A percentile compares a stretch with the other conserved stretches of the same genome.
These are phyloP conservation scores for Sideroxylon spinosum DNA, from an alignment of 179 eudicot genomes.

Conservation along the genomic window DNA sequence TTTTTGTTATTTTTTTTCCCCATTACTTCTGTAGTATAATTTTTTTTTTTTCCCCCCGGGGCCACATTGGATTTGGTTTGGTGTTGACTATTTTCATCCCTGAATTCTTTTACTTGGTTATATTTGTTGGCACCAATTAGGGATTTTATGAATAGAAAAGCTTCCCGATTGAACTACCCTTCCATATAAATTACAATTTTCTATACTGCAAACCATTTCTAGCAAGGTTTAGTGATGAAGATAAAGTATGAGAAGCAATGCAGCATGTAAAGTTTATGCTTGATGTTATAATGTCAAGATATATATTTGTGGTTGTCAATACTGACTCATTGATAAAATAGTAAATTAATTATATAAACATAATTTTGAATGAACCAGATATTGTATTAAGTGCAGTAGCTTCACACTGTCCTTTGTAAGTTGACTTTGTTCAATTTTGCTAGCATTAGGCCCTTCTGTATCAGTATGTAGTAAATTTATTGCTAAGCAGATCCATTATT, in stretches of 20 bases:
- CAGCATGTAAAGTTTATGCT: background rate
- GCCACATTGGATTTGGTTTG: background rate
- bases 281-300: background rate
- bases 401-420: background rate
- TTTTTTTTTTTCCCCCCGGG: background rate
- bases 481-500: too few relatives aligned
- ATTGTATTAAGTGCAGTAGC: background rate
- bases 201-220: slow-evolving; percentile 2
- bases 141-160: background rate
- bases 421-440: too few relatives aligned
- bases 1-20: background rate
- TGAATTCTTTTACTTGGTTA: too few relatives aligned
- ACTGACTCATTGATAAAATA: background rate
- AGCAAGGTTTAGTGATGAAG: background rate
- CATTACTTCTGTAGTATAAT: background rate
- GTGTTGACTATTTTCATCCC: background rate
- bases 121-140: background rate
- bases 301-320: background rate
- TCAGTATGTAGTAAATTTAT: too few relatives aligned
- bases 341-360: background rate
- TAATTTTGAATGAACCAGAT: background rate
- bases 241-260: background rate
- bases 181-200: background rate
- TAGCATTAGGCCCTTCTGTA: too few relatives aligned
- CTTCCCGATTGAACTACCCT: background rate